These are phyloP conservation scores for Lipomyces anomalus DNA, from an alignment of 805 yeast genomes.

Conservation along the genomic window DNA sequence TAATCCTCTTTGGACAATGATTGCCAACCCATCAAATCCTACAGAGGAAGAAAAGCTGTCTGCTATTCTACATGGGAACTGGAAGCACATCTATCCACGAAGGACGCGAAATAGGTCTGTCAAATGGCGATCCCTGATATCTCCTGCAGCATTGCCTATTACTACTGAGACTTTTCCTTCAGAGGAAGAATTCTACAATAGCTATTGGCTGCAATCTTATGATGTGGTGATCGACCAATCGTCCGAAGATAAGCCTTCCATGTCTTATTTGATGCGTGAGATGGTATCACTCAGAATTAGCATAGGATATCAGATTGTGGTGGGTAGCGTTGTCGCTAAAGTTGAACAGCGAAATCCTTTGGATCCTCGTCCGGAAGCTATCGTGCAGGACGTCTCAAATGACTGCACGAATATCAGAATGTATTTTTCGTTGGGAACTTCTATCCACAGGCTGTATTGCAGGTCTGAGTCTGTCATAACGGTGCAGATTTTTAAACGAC, in stretches of 20 bases:
- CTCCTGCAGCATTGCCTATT: constrained; percentile 90
- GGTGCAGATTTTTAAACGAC: constrained; percentile 60
- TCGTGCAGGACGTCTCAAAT: constrained; percentile 53
- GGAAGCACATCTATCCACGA: constrained; percentile 89
- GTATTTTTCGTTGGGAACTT: constrained; percentile 72
- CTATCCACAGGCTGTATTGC: constrained; percentile 75
- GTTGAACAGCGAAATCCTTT: constrained; percentile 51
- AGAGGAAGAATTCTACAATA: constrained; percentile 56
- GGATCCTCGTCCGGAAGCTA: constrained; percentile 40
- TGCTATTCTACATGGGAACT: constrained; percentile 66
- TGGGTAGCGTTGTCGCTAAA: constrained; percentile 58
- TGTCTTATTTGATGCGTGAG: constrained; percentile 66
- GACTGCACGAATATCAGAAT: constrained; percentile 53
- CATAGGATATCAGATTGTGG: constrained; percentile 86
- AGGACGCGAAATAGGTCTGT: constrained; percentile 47
- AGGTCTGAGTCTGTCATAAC: constrained; percentile 63
- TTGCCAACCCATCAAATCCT: constrained; percentile 73
- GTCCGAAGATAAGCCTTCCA: constrained; percentile 42
- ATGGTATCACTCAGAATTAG: constrained; percentile 79
- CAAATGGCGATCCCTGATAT: constrained; percentile 87
- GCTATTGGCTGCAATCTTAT: constrained; percentile 78
- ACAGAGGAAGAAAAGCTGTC: constrained; percentile 49
- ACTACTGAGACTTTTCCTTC: constrained; percentile 75
- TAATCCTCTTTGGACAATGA: constrained; percentile 52
- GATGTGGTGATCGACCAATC: constrained; percentile 61